phyloP scores from a whole-genome alignment of 139 green algal species.

The Spirogloea muscicola region DNA sequence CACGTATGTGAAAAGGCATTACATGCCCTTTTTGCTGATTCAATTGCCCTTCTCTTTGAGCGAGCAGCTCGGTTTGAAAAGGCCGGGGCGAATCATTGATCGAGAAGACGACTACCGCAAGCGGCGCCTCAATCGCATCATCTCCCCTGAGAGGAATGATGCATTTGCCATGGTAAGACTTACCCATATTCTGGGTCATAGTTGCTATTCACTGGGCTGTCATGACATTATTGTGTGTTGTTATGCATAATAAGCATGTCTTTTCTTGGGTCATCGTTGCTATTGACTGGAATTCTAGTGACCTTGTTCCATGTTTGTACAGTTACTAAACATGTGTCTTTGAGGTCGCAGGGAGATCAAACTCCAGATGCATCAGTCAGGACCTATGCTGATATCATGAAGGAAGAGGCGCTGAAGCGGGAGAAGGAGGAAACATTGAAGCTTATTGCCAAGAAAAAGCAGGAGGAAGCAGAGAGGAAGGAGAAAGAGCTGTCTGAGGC shows the following conservation, averaged over 20 bases:
- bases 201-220: neutral
- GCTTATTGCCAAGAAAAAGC: constrained; percentile 82
- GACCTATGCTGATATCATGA: constrained; percentile 90
- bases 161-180: constrained; percentile 70
- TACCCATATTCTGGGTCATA: too few species aligned
- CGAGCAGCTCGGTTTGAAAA: constrained; percentile 31
- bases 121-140: constrained; percentile 70
- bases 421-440: constrained; percentile 89
- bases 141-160: constrained; percentile 87
- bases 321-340: too few species aligned
- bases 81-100: constrained; percentile 69
- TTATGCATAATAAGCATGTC: neutral
- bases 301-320: too few species aligned
- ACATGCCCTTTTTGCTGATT: too few species aligned
- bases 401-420: constrained; percentile 68
- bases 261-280: neutral
- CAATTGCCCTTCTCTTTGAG: neutral
- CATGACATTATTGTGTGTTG: neutral
- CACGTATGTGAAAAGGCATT: too few species aligned
- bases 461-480: constrained; percentile 57
- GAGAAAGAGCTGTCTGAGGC: constrained; percentile 20
- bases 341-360: constrained; percentile 64
- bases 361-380: constrained; percentile 68
- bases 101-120: constrained; percentile 85
- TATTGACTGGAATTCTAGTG: too few species aligned